phyloP scores from a whole-genome alignment of 2,329 filamentous ascomycete genomes.

The Fusarium sp. region DNA sequence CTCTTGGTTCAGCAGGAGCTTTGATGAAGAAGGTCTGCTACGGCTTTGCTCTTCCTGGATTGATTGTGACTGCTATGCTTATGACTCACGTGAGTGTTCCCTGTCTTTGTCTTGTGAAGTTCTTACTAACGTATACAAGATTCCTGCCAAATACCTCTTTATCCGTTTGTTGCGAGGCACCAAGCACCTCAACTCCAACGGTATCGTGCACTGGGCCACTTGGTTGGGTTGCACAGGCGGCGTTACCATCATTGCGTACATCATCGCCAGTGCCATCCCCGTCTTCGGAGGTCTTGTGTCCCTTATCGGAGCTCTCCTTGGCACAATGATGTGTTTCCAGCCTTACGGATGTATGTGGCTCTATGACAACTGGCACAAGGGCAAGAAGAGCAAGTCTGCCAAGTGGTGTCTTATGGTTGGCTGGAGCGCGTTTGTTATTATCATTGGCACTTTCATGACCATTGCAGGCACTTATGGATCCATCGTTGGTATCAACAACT shows the following conservation, averaged over 20 bases:
- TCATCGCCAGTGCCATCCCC: slow-evolving; percentile 41
- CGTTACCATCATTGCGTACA: slow-evolving; percentile 42
- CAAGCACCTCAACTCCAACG: slow-evolving; percentile 47
- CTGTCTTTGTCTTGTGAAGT: fast-evolving
- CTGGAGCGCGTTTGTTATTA: slow-evolving; percentile 28
- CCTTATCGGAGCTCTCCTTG: slow-evolving; percentile 46
- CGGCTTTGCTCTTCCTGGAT: slow-evolving; percentile 49
- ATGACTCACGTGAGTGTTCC: slow-evolving; percentile 43
- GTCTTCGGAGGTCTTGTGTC: slow-evolving; percentile 47
- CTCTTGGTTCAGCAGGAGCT: slow-evolving; percentile 57
- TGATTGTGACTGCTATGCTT: slow-evolving; percentile 43
- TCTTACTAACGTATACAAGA: not conserved
- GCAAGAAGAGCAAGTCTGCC: slow-evolving; percentile 2
- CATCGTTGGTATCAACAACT: slow-evolving; percentile 49
- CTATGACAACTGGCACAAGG: slow-evolving; percentile 43
- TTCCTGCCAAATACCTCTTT: slow-evolving; percentile 33
- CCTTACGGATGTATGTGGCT: slow-evolving; percentile 47
- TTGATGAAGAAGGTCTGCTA: slow-evolving; percentile 58
- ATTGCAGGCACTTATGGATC: slow-evolving; percentile 59
- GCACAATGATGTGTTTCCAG: slow-evolving; percentile 47
- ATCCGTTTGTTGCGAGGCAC: slow-evolving; percentile 42
- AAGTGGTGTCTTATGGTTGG: slow-evolving; percentile 28
- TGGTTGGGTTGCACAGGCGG: slow-evolving; percentile 48
- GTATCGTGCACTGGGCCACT: slow-evolving; percentile 45
- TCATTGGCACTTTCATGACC: slow-evolving; percentile 52